Conservation (phyloP, 768 basidiomycete genomes). For the Mycena alexandri region DNA sequence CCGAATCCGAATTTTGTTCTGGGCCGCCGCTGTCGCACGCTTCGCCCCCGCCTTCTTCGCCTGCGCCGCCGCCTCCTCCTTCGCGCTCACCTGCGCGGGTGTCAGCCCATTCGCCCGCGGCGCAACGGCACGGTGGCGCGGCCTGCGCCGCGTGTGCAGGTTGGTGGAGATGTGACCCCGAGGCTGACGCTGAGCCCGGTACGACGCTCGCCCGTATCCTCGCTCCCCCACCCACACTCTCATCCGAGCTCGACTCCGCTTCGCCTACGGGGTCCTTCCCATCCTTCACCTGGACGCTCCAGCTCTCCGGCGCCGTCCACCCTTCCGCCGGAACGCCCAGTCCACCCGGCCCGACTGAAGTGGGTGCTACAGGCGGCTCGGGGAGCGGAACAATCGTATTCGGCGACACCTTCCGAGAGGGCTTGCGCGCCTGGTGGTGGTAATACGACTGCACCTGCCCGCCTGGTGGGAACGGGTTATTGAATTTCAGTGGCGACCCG, state of each 20-base stretch:
- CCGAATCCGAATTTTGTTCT: slow-evolving; percentile 80
- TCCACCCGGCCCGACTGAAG: slow-evolving; percentile 21
- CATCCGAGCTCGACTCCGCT: slow-evolving; percentile 49
- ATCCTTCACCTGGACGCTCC: slow-evolving; percentile 70
- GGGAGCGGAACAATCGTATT: slow-evolving; percentile 53
- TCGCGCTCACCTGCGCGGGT: slow-evolving; percentile 68
- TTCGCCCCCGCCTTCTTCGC: slow-evolving; percentile 58
- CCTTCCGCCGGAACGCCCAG: slow-evolving; percentile 24
- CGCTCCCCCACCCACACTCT: slow-evolving; percentile 36
- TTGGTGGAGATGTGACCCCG: slow-evolving; percentile 33
- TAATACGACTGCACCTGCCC: slow-evolving; percentile 16
- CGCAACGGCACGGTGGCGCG: not conserved
- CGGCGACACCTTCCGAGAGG: slow-evolving; percentile 63
- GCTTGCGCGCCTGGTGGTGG: slow-evolving; percentile 21
- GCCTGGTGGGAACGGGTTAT: slow-evolving; percentile 56
- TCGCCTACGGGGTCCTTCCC: slow-evolving; percentile 48
- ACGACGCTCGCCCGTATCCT: slow-evolving; percentile 16
- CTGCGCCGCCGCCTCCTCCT: slow-evolving; percentile 63
- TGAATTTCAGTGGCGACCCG: slow-evolving; percentile 51
- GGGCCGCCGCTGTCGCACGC: slow-evolving; percentile 18
- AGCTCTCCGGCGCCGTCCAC: slow-evolving; percentile 84
- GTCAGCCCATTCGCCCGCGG: slow-evolving; percentile 1
- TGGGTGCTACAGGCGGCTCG: slow-evolving; percentile 12
- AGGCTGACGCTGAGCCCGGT: slow-evolving; percentile 47
- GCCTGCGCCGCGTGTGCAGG: slow-evolving; percentile 25